Evolutionary conservation across 352 stramenopile species (phyloP).

Genomic region (Achlya hypogyna): DNA sequence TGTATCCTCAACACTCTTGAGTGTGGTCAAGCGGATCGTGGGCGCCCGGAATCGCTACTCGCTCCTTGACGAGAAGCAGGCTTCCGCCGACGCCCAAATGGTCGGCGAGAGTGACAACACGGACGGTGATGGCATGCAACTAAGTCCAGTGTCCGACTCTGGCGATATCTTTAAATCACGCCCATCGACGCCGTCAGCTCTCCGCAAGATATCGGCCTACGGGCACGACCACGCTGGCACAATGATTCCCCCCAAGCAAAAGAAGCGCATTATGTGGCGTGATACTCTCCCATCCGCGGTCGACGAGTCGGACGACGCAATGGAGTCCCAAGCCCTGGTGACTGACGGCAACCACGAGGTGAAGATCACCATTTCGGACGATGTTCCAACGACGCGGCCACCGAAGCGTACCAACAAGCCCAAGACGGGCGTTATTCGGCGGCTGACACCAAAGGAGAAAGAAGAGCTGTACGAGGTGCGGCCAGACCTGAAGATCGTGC

Average conservation of each 20-base stretch:
- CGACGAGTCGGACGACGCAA: conserved; percentile 36
- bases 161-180: conserved; percentile 49
- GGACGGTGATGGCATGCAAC: conserved; percentile 72
- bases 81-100: conserved; percentile 36
- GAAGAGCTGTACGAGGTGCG: conserved; percentile 75
- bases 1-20: conserved; percentile 12
- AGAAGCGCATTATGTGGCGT: conserved; percentile 56
- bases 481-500: conserved; percentile 79
- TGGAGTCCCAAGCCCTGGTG: conserved; percentile 46
- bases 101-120: conserved; percentile 50
- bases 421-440: conserved; percentile 58
- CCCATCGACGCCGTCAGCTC: conserved; percentile 38
- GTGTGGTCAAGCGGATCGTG: conserved; percentile 22
- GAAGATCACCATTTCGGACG: conserved; percentile 47
- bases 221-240: conserved; percentile 41
- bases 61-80: conserved; percentile 33
- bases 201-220: conserved; percentile 77
- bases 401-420: conserved; percentile 74
- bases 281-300: conserved; percentile 68
- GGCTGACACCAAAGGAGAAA: conserved; percentile 70
- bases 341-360: conserved; percentile 32
- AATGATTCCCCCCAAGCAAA: conserved; percentile 28
- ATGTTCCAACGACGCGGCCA: conserved; percentile 22
- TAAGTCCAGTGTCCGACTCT: conserved; percentile 56
- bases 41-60: background rate